Base-by-base conservation (phyloP, 768 basidiomycete genomes). In the Leucosporidium yakuticum region DNA sequence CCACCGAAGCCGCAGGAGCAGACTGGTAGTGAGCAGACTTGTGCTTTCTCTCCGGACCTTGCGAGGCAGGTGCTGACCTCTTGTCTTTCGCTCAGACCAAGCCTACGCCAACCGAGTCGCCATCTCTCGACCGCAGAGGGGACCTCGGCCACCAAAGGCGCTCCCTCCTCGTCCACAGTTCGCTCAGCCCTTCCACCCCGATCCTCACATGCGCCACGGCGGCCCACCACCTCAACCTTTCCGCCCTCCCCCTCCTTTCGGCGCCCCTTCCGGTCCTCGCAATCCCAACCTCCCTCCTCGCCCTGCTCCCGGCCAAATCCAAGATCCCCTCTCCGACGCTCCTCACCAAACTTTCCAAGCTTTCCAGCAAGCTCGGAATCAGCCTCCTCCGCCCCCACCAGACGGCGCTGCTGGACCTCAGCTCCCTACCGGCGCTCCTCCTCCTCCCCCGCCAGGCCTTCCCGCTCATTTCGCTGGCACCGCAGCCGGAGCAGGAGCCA, bases 401-500 rank as follows among this genome's bases (percentile, higher is more conserved):
- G 39, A 44, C 11, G 39, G 25, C 54, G 8, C 31, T 9, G 11
- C 31, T 12, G 29, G 29, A 4, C 29, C 54, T 31, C 54, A n/a
- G 4, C 59, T 27, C 48, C 59, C 59, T 9, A 25, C 59, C 8
- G 23, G 27, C 25, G 25, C 44, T 48, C 25, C 29, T 15, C 59
- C 44, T 49, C 59, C 59, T 8, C 59, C 59, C 1, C 59, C 59
- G 8, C 59, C 36, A n/a, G 34, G 55, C 50, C 50, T 51, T 51
- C 25, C 50, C 50, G 21, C 50, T 14, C 50, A 23, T 51, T 51
- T 27, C 50, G 23, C 50, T 21, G 50, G 23, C n/a, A 51, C 25
- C 49, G 9, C 64, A 25, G 14, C 56, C 79, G 54, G 68, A 1
- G 53, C 82, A 21, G 81, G 81, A 2, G 80, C 84, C 11, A 88